Base-by-base conservation (phyloP, 2,329 filamentous ascomycete species). In the Akanthomyces muscarius region DNA sequence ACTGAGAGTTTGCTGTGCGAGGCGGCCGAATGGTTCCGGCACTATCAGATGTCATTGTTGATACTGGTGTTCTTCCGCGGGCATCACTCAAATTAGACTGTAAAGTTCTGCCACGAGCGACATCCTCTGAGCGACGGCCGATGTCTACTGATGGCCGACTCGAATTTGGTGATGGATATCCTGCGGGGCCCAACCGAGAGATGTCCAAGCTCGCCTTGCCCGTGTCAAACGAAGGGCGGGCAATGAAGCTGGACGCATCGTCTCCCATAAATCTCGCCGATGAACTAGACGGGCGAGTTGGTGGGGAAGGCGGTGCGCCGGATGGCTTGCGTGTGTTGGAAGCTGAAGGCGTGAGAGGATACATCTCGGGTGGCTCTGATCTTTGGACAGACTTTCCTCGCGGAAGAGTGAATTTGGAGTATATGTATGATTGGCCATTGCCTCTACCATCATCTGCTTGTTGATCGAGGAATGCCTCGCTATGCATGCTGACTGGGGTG, bases 381-480 rank as follows among this genome's bases (percentile, higher is more conserved):
- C 92, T 83, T 65, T 96, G 88, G 7, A 96, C 76, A 41, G 84
- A 83, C 72, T 95, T 91, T 16, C 94, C 94, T 65, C 94, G 86
- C 1, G 95, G 94, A 36, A 98, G 80, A 1, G 85, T 80, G 71
- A 92, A 97, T 65, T 90, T 96, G 8, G 92, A 89, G 73, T 97
- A 95, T 18, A 91, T 90, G 72, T 96, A 96, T 0, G 92, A 91
- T 0, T 89, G 83, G 3, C 86, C 84, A 1, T 81, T 81, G 8
- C 79, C 77, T 66, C 70, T 79, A 18, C 69, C 74, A 5, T 84
- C 75, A 7, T 84, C 84, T 50, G 74, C 38, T 57, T 72, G 66
- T 62, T 80, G 75, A 38, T 88, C 85, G 8, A 83, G 79, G 70
- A 89, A 90, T 8, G 83, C 84, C 63, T 91, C 89, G 69, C 87